These are phyloP conservation scores for Eutrema yunnanense DNA, from an alignment of 345 rosid species.

Conservation along the genomic window DNA sequence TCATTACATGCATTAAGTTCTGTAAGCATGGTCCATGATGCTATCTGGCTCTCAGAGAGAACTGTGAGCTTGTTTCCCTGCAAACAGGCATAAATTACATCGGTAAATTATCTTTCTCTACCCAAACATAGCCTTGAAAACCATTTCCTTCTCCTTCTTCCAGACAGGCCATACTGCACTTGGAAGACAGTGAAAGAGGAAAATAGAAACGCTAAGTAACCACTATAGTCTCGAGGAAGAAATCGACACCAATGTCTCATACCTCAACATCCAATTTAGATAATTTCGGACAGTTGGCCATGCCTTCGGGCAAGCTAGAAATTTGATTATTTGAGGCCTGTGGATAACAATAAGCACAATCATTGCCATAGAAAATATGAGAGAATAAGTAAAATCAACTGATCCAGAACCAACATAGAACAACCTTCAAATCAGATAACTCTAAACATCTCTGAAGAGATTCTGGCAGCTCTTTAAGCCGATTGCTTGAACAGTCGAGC, in stretches of 20 bases:
- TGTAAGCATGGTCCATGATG: constrained; percentile 69
- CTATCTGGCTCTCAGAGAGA: constrained; percentile 52
- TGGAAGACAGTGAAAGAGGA: constrained; percentile 1
- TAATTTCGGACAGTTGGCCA: constrained; percentile 63
- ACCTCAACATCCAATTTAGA: constrained; percentile 87
- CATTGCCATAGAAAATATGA: not conserved
- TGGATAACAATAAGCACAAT: constrained; percentile 10
- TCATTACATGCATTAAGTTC: constrained; percentile 82
- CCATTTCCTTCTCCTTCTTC: not conserved
- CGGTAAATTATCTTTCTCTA: not conserved
- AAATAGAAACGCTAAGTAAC: not conserved
- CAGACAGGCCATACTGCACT: not conserved
- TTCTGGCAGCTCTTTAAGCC: constrained; percentile 65
- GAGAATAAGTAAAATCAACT: not conserved
- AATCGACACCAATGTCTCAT: constrained; percentile 41
- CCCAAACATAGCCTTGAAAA: not conserved
- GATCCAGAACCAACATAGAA: constrained; percentile 15
- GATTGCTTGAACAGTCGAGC: constrained; percentile 84
- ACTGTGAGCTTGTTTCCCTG: constrained; percentile 80
- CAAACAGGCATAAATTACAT: constrained; percentile 14
- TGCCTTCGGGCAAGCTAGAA: constrained; percentile 62
- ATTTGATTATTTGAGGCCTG: constrained; percentile 79
- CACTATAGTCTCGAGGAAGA: not conserved
- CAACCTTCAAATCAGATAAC: constrained; percentile 84
- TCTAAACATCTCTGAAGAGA: constrained; percentile 70